Conservation (phyloP, 495 filamentous ascomycete genomes). For the Astrocystis sublimbata region DNA sequence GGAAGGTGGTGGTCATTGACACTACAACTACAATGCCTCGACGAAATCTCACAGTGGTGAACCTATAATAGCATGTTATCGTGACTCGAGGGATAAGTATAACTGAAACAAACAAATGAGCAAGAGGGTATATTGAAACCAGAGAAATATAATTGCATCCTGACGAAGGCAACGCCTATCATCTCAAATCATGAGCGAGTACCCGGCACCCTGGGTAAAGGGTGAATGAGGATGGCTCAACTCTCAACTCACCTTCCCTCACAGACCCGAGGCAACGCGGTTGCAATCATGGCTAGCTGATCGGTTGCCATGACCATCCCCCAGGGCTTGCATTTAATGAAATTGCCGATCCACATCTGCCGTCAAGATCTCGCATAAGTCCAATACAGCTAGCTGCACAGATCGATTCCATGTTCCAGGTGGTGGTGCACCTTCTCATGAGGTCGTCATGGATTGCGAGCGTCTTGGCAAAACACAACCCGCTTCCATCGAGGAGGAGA, state of each 20-base stretch:
- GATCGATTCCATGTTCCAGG: constrained; percentile 6
- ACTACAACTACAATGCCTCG: no score
- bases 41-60: neutral
- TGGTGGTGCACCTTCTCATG: constrained; percentile 1
- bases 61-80: neutral
- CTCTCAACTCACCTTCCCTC: neutral
- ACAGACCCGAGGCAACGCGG: neutral
- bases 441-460: constrained; percentile 1
- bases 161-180: no score
- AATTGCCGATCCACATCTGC: constrained; percentile 14
- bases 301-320: neutral
- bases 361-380: constrained; percentile 17
- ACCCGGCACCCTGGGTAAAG: no score
- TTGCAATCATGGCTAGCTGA: neutral
- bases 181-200: no score
- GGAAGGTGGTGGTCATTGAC: no score
- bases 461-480: neutral
- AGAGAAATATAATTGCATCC: no score
- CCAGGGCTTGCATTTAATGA: neutral
- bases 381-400: constrained; percentile 15
- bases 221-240: no score
- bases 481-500: neutral
- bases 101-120: no score
- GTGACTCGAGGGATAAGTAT: neutral
- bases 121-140: no score